Evolutionary conservation across 225 moss, liverwort and hornwort species (phyloP), one percentile per base, ranked within the genome.

Genomic region (Takakia lepidozioides): DNA sequence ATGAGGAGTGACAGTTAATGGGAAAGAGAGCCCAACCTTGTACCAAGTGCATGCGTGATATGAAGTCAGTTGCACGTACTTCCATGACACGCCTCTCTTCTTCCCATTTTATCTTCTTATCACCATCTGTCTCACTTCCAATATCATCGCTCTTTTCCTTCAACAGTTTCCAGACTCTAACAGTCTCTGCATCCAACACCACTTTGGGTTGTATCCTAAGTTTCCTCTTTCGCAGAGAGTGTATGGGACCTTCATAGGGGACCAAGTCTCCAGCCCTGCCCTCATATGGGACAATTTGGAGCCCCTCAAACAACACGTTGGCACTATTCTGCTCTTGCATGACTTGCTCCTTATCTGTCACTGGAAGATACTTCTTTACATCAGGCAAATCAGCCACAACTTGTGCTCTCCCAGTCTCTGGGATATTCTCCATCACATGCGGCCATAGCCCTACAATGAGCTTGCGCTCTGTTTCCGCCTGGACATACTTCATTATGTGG

Each of bases 11-110:
- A n/a, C n/a, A n/a, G n/a, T n/a, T n/a, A n/a, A n/a, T n/a, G n/a
- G n/a, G n/a, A n/a, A n/a, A n/a, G n/a, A n/a, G n/a, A n/a, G 13
- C 47, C 67, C 52, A 29, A 91, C 91, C 92, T 74, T 88, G 88
- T n/a, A 93, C 88, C 0, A 60, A 57, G 27, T 88, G 78, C 92
- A 93, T 93, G n/a, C 75, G 69, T 5, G 60, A 61, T 1, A 93
- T 88, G 32, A 93, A 93, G 0, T 37, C 60, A 30, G 60, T 58
- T 7, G 92, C 83, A 35, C 69, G 73, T 13, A 44, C 23, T 47
- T 74, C 71, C 85, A 88, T 88, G 37, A 54, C 54, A 30, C 60
- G 68, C 8, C 78, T 68, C 61, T 85, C 78, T 6, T 81, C 66
- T 18, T 52, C 71, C 92, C 88, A 88, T 56, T 72, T 74, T 15